A percentile compares a stretch with the other conserved stretches of the same genome.
phyloP scores from a whole-genome alignment of 768 basidiomycete species.

The Termitomyces sp. region DNA sequence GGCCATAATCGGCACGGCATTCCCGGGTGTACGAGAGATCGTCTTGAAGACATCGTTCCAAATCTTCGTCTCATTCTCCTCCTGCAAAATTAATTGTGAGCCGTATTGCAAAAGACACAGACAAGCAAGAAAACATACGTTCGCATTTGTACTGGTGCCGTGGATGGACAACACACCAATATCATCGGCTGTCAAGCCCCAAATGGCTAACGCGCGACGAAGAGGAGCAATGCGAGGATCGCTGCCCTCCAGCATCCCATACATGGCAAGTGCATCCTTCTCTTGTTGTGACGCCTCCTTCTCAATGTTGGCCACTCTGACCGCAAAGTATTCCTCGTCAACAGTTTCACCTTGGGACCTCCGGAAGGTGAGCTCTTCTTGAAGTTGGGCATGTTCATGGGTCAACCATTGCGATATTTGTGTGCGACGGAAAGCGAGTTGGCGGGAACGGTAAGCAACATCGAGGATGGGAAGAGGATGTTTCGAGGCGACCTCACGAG shows the following conservation, averaged over 20 bases:
- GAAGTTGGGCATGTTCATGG: conserved; percentile 84
- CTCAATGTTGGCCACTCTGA: conserved; percentile 82
- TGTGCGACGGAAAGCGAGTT: conserved; percentile 90
- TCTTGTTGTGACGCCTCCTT: conserved; percentile 90
- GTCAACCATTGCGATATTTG: conserved; percentile 95
- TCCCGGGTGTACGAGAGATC: conserved; percentile 87
- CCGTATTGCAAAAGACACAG: background rate
- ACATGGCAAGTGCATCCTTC: conserved; percentile 87
- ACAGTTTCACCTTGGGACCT: conserved; percentile 50
- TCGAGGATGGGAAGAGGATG: conserved; percentile 80
- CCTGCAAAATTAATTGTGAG: conserved; percentile 40
- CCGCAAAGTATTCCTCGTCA: conserved; percentile 70
- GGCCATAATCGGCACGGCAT: conserved; percentile 96
- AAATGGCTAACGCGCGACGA: conserved; percentile 93
- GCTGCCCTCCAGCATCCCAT: conserved; percentile 90
- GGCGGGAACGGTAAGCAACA: conserved; percentile 86
- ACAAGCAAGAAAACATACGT: conserved; percentile 39
- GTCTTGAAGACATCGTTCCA: conserved; percentile 95
- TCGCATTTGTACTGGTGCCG: conserved; percentile 84
- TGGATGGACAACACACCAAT: conserved; percentile 89
- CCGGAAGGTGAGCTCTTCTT: conserved; percentile 68
- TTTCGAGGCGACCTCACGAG: conserved; percentile 79
- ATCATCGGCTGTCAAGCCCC: conserved; percentile 93
- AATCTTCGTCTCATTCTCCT: conserved; percentile 96
- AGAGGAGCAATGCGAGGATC: conserved; percentile 88